Percentiles rank a stretch among this genome's conserved stretches.
Evolutionary conservation across 129 eudicot species (phyloP).

Genomic region (Helianthus tuberosus): DNA sequence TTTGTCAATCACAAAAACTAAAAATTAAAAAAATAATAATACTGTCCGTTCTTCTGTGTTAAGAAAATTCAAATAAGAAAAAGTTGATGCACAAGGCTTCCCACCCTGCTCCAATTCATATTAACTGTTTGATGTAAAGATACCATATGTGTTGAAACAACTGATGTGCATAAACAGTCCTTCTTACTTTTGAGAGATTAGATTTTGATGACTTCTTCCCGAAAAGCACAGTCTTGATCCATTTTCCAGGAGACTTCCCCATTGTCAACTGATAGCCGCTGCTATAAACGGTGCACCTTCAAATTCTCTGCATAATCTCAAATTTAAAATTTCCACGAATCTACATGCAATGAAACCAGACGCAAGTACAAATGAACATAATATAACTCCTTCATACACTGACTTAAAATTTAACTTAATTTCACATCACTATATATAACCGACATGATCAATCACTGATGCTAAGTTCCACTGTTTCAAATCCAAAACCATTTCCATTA

Average conservation of each 20-base stretch:
- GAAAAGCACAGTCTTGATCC: slow-evolving; percentile 84
- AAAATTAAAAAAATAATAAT: neutral
- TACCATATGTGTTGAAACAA: neutral
- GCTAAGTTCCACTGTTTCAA: neutral
- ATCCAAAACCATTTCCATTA: no score
- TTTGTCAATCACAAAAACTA: slow-evolving; percentile 13
- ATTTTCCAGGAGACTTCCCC: slow-evolving; percentile 97
- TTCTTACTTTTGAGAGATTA: slow-evolving; percentile 62
- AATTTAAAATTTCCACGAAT: slow-evolving; percentile 14
- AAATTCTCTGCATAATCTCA: slow-evolving; percentile 25
- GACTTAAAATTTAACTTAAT: neutral
- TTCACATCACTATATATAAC: neutral
- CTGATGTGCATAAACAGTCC: neutral
- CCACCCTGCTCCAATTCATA: no score
- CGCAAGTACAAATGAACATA: slow-evolving; percentile 9
- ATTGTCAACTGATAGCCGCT: slow-evolving; percentile 32
- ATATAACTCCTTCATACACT: slow-evolving; percentile 15
- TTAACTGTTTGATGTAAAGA: neutral
- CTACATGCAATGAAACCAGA: neutral
- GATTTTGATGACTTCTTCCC: slow-evolving; percentile 86
- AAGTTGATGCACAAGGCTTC: slow-evolving; percentile 1
- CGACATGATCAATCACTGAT: slow-evolving; percentile 6
- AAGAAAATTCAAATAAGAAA: neutral
- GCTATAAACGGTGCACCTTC: slow-evolving; percentile 16
- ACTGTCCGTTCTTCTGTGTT: neutral